These are phyloP conservation scores for Aspergillus quadricinctus DNA, from an alignment of 2,329 filamentous ascomycete species.

Conservation along the genomic window DNA sequence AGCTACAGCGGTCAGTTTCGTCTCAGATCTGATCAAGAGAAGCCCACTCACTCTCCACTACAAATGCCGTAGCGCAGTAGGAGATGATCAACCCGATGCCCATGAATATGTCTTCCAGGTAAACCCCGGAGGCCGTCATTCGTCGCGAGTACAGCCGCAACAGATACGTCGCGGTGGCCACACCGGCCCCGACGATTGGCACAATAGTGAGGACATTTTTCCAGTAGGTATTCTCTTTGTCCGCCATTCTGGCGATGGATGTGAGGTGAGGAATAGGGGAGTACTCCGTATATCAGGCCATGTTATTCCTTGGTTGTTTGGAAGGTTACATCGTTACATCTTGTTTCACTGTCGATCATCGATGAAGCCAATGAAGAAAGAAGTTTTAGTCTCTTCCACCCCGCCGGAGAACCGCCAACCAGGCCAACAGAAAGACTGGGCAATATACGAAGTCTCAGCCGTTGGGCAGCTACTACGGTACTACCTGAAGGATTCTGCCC, in stretches of 20 bases:
- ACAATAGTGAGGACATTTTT: slow-evolving; percentile 10
- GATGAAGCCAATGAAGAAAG: too few species aligned
- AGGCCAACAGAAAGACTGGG: too few species aligned
- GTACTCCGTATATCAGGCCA: too few species aligned
- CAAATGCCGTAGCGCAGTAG: slow-evolving; percentile 8
- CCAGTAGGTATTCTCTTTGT: slow-evolving; percentile 9
- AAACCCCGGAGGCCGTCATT: background rate
- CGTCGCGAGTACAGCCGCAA: slow-evolving; percentile 7
- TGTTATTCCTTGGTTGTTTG: too few species aligned
- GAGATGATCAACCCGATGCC: slow-evolving; percentile 10
- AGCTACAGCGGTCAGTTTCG: background rate
- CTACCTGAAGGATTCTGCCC: too few species aligned
- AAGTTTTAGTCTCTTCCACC: too few species aligned
- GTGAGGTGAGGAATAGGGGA: too few species aligned
- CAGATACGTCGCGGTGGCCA: slow-evolving; percentile 7
- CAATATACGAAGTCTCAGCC: too few species aligned
- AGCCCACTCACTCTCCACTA: slow-evolving; percentile 5
- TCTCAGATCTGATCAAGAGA: background rate
- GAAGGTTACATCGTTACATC: too few species aligned
- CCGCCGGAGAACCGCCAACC: too few species aligned
- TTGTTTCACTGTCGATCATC: too few species aligned
- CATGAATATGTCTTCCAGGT: slow-evolving; percentile 10
- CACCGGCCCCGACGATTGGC: slow-evolving; percentile 4
- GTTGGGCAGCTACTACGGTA: too few species aligned
- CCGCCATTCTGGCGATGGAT: background rate